These are phyloP conservation scores for Fusarium ambrosium DNA, from an alignment of 2,329 filamentous ascomycete species.

Conservation along the genomic window DNA sequence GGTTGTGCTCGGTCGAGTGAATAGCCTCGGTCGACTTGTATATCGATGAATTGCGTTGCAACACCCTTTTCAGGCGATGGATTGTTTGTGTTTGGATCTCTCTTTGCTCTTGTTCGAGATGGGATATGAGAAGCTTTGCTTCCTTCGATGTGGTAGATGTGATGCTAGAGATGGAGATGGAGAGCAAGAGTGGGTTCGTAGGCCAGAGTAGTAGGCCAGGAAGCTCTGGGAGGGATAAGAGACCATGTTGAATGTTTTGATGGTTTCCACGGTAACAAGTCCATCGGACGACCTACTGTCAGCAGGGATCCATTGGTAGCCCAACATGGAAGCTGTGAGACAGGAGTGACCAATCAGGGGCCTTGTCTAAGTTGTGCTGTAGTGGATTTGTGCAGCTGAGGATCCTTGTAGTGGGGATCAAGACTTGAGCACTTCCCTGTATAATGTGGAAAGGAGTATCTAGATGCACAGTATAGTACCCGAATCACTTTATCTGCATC, in stretches of 20 bases:
- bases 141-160: slow-evolving; percentile 33
- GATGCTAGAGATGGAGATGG: slow-evolving; percentile 40
- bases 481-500: not conserved
- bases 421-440: not conserved
- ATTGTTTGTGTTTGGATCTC: not conserved
- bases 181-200: slow-evolving; percentile 43
- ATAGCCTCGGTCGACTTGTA: slow-evolving; percentile 52
- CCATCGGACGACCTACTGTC: slow-evolving; percentile 4
- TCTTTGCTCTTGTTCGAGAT: slow-evolving; percentile 18
- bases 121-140: slow-evolving; percentile 23
- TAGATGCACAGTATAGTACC: not conserved
- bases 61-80: slow-evolving; percentile 51
- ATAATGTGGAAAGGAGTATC: not conserved
- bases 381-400: not conserved
- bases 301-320: slow-evolving; percentile 5
- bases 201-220: slow-evolving; percentile 27
- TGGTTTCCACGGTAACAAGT: slow-evolving; percentile 44
- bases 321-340: slow-evolving; percentile 5
- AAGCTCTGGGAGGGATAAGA: slow-evolving; percentile 23
- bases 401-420: not conserved
- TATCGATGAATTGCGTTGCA: slow-evolving; percentile 33
- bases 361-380: not conserved
- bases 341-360: not conserved
- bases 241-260: slow-evolving; percentile 48
- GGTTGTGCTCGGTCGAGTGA: slow-evolving; percentile 63